A percentile compares a stretch with the other conserved stretches of the same genome.
phyloP scores from a whole-genome alignment of 495 filamentous ascomycete genomes.

The Neurospora sp. region DNA sequence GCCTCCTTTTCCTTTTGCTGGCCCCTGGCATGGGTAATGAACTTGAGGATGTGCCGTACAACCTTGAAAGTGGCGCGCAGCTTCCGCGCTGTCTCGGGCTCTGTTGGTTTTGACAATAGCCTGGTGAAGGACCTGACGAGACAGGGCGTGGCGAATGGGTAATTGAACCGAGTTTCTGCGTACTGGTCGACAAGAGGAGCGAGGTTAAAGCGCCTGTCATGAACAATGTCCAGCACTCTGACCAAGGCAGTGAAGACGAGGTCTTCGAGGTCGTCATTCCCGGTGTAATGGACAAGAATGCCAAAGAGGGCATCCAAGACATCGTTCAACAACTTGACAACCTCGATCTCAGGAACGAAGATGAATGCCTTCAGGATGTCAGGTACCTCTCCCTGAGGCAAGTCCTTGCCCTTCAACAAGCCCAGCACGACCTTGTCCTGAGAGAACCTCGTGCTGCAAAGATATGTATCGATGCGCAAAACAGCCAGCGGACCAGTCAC shows the following conservation, averaged over 20 bases:
- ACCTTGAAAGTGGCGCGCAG: slow-evolving; percentile 93
- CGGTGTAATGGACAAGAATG: slow-evolving; percentile 78
- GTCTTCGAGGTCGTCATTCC: slow-evolving; percentile 86
- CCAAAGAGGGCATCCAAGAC: slow-evolving; percentile 90
- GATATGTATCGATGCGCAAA: slow-evolving; percentile 71
- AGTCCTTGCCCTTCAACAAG: slow-evolving; percentile 76
- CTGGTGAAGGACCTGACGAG: slow-evolving; percentile 78
- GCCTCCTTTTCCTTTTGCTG: slow-evolving; percentile 85
- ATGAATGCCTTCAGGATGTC: slow-evolving; percentile 69
- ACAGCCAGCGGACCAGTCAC: slow-evolving; percentile 66
- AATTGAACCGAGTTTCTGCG: slow-evolving; percentile 81
- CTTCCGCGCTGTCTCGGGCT: slow-evolving; percentile 69
- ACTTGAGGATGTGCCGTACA: slow-evolving; percentile 81
- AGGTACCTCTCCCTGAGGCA: slow-evolving; percentile 56
- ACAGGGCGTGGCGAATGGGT: slow-evolving; percentile 88
- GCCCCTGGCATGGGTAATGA: slow-evolving; percentile 82
- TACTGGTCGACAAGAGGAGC: slow-evolving; percentile 85
- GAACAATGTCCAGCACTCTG: slow-evolving; percentile 81
- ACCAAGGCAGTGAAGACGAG: slow-evolving; percentile 85
- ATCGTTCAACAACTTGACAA: slow-evolving; percentile 83
- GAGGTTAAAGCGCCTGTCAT: slow-evolving; percentile 88
- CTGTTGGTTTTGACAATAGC: slow-evolving; percentile 66
- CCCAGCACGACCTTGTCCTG: slow-evolving; percentile 84
- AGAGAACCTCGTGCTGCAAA: slow-evolving; percentile 92
- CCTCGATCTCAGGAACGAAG: slow-evolving; percentile 95